Percentiles rank a stretch among this genome's conserved stretches.
These are phyloP conservation scores for Xylaria sp. DNA, from an alignment of 2,329 filamentous ascomycete genomes.

Conservation along the genomic window DNA sequence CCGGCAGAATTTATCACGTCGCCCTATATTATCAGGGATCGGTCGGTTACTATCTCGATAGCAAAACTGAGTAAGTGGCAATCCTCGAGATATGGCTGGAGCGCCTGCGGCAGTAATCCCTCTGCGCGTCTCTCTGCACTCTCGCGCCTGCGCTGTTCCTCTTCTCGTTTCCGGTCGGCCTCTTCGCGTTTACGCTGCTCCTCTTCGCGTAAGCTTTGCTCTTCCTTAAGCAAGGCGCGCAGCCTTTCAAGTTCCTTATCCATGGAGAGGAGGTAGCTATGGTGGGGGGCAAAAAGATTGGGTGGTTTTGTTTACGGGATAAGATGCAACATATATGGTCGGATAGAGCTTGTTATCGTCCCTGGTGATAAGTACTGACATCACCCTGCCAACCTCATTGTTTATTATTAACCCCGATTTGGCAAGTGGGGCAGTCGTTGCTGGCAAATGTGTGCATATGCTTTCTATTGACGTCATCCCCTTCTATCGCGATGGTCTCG, in stretches of 20 bases:
- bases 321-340: no score
- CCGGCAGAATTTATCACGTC: constrained; percentile 50
- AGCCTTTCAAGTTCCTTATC: not conserved
- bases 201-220: not conserved
- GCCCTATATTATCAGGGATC: constrained; percentile 49
- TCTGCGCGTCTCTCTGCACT: not conserved
- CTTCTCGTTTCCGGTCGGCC: no score
- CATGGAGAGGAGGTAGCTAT: not conserved
- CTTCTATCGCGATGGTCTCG: no score
- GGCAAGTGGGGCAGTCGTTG: no score
- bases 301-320: no score
- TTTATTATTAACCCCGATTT: no score
- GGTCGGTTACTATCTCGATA: not conserved
- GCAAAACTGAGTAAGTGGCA: not conserved
- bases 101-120: not conserved
- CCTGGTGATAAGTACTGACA: no score
- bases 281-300: no score
- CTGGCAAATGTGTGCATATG: no score
- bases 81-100: not conserved
- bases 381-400: no score
- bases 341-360: no score
- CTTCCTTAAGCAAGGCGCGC: not conserved
- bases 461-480: no score
- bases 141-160: not conserved
- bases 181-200: not conserved